Evolutionary conservation across 2,329 filamentous ascomycete genomes (phyloP), one percentile per base, ranked within the genome.

Genomic region (Apiospora pterosperma): DNA sequence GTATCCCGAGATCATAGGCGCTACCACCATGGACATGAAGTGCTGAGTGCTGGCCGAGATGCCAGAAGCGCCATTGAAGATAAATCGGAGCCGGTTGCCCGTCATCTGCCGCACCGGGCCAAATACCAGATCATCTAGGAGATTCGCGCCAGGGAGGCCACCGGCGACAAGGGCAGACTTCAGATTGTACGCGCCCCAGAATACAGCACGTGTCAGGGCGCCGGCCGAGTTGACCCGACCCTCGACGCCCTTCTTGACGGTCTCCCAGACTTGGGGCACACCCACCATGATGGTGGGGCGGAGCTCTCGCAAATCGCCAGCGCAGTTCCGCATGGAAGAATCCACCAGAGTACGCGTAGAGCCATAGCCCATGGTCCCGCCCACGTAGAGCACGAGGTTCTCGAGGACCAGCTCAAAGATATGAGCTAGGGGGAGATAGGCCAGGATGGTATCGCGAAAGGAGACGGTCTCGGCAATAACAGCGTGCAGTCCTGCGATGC

Each of bases 401-500:
- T 99, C 96, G 69, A 99, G 92, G 65, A 95, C 91, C 78, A 97
- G 96, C 78, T 99, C 96, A 72, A 99, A 89, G 73, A 98, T 98
- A 76, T 99, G 96, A 2, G 96, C 94, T 62, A 97, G 89, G 1
- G 96, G 96, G 16, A 99, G 87, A 78, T 98, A 99, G 25, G 94
- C 93, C 58, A 99, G 85, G 52, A 98, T 84, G 58, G 86, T 86
- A 71, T 99, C 96, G 58, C 85, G 88, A 65, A 90, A 88, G 66
- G 89, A 90, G 61, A 98, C 87, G 72, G 90, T 90, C 65, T 90
- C 88, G 25, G 91, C 92, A 59, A 98, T 89, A 67, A 92, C 89
- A 48, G 86, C 85, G 74, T 90, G 87, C 58, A 97, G 87, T 76
- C 96, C 96, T 59, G 95, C 91, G 69, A 97, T 87, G 64, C 91